Evolutionary conservation across 805 yeast genomes (phyloP).

Genomic region (Hermanozyma aechmeae): DNA sequence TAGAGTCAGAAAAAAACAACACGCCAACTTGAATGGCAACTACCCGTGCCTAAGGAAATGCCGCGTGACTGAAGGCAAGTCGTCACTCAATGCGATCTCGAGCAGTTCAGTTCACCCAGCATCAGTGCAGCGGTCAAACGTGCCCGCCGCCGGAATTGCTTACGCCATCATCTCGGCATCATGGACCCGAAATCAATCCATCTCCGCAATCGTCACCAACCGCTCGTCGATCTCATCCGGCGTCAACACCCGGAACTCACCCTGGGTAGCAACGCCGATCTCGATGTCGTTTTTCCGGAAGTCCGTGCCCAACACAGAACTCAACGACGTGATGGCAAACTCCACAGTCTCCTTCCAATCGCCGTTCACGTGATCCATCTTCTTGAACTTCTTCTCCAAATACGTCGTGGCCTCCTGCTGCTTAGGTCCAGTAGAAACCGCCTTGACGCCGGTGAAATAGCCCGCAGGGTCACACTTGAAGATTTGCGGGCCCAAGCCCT

Average conservation of each 20-base stretch:
- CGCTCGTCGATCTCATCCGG: constrained; percentile 93
- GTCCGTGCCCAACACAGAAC: constrained; percentile 84
- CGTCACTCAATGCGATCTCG: too few relatives aligned
- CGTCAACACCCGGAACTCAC: constrained; percentile 62
- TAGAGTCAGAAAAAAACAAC: too few relatives aligned
- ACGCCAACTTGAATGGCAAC: too few relatives aligned
- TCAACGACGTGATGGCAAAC: constrained; percentile 76
- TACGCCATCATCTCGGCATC: too few relatives aligned
- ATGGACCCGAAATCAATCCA: constrained; percentile 51
- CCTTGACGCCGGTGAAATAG: constrained; percentile 82
- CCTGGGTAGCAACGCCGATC: constrained; percentile 76
- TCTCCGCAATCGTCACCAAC: constrained; percentile 90
- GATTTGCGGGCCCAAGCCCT: constrained; percentile 80
- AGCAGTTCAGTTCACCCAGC: too few relatives aligned
- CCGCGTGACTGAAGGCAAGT: too few relatives aligned
- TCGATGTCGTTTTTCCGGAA: constrained; percentile 91
- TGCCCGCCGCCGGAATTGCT: too few relatives aligned
- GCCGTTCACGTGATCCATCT: constrained; percentile 57
- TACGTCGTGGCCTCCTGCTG: constrained; percentile 91
- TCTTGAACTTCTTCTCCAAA: constrained; percentile 83
- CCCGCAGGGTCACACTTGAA: constrained; percentile 98
- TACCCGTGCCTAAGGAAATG: too few relatives aligned
- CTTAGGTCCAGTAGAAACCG: constrained; percentile 93
- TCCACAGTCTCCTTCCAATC: constrained; percentile 88
- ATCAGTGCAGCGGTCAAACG: too few relatives aligned